Conservation (phyloP, 805 yeast genomes). For the Candida sphagnicola region DNA sequence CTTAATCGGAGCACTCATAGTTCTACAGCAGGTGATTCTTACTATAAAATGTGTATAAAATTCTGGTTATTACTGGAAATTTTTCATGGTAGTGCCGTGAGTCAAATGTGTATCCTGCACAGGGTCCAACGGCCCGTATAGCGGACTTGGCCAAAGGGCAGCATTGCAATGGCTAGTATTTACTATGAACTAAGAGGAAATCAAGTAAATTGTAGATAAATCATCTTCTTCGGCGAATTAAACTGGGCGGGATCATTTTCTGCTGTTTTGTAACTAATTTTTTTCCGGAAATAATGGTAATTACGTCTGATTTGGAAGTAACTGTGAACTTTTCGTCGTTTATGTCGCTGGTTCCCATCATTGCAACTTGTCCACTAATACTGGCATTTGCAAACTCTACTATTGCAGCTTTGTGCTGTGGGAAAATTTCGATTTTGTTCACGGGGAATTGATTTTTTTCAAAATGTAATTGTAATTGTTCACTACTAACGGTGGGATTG, state of each 20-base stretch:
- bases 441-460: slow-evolving; percentile 31
- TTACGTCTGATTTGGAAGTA: background rate
- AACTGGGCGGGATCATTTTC: background rate
- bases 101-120: no score
- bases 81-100: slow-evolving; percentile 1
- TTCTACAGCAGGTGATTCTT: background rate
- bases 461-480: slow-evolving; percentile 29
- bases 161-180: no score
- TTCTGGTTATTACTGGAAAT: background rate
- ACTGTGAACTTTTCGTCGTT: background rate
- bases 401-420: slow-evolving; percentile 46
- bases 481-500: slow-evolving; percentile 31
- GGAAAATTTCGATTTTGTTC: slow-evolving; percentile 39
- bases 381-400: slow-evolving; percentile 40
- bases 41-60: background rate
- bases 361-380: slow-evolving; percentile 50
- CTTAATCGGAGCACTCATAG: slow-evolving; percentile 39
- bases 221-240: slow-evolving; percentile 2
- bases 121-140: no score
- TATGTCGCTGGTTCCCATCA: slow-evolving; percentile 27
- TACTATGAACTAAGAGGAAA: no score
- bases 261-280: no score
- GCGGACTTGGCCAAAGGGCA: no score
- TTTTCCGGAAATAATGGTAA: background rate
- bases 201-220: no score